Base-by-base conservation (phyloP, 2,329 filamentous ascomycete genomes). In the Aaosphaeria arxii region DNA sequence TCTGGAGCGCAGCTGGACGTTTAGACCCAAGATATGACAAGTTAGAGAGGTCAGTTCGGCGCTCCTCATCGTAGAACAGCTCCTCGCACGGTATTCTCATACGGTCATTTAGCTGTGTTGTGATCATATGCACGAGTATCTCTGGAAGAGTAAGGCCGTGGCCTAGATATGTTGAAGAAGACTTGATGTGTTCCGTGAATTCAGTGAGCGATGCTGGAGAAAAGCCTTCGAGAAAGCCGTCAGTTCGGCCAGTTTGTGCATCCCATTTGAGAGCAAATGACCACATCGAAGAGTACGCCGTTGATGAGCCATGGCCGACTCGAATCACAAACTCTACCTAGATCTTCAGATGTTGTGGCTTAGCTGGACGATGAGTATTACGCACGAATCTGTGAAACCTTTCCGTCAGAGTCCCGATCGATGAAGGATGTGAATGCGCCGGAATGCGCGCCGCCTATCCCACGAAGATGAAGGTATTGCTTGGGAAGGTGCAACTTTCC, bases 391-490 rank as follows among this genome's bases (percentile, higher is more conserved):
- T 36, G 35, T 24, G 33, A 28, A 6, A 51, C 39, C n/a, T 44
- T 40, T 13, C 48, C 48, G 7, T 42, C 11, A 17, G 11, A n/a
- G 29, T 51, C 42, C 11, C 38, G 32, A 30, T 28, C 17, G 4
- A 39, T 51, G 5, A 28, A 11, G 39, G 38, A 51, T 5, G 38
- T 41, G 11, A 11, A 24, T 7, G 32, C 48, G 30, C 45, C 45
- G 29, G 30, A 40, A 13, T 48, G 33, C 24, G 36, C 17, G n/a
- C 45, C 45, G 7, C 41, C 42, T 5, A 5, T 48, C 11, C 35
- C 39, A 7, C 48, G 45, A 11, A 51, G 6, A 30, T 51, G 41
- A 28, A 51, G 43, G 35, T 51, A 51, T 24, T 51, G 45, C 13
- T 11, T 30, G 11, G 45, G 45, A 7, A 51, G 36, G 9, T 39